phyloP scores from a whole-genome alignment of 257 asterid genomes.

The Salvia splendens region DNA sequence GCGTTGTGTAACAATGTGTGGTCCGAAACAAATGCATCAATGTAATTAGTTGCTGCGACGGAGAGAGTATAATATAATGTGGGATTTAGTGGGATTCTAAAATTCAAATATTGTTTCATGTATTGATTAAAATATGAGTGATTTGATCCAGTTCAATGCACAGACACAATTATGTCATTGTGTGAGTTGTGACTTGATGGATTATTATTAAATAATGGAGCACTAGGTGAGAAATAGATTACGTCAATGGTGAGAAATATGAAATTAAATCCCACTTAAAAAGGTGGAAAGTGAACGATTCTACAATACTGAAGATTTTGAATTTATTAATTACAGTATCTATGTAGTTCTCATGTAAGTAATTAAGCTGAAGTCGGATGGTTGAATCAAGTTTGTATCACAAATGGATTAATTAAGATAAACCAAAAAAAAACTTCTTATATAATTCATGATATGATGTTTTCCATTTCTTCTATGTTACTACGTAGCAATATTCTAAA shows the following conservation, averaged over 20 bases:
- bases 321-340: too few relatives aligned
- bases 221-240: constrained; percentile 38
- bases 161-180: neutral
- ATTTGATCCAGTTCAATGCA: constrained; percentile 31
- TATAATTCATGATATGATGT: too few relatives aligned
- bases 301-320: neutral
- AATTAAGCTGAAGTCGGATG: neutral
- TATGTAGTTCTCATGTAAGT: neutral
- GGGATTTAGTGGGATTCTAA: constrained; percentile 40
- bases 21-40: too few relatives aligned
- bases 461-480: too few relatives aligned
- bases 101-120: constrained; percentile 22
- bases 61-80: constrained; percentile 5
- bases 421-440: too few relatives aligned
- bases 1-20: too few relatives aligned
- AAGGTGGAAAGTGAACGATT: constrained; percentile 12
- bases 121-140: constrained; percentile 20
- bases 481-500: too few relatives aligned
- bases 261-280: constrained; percentile 23
- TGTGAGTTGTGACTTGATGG: neutral
- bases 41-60: too few relatives aligned
- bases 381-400: neutral
- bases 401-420: neutral
- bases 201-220: constrained; percentile 28
- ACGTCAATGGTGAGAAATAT: constrained; percentile 39